These are phyloP conservation scores for Sugiyamaella chiloensis DNA, from an alignment of 805 yeast species.

Conservation along the genomic window DNA sequence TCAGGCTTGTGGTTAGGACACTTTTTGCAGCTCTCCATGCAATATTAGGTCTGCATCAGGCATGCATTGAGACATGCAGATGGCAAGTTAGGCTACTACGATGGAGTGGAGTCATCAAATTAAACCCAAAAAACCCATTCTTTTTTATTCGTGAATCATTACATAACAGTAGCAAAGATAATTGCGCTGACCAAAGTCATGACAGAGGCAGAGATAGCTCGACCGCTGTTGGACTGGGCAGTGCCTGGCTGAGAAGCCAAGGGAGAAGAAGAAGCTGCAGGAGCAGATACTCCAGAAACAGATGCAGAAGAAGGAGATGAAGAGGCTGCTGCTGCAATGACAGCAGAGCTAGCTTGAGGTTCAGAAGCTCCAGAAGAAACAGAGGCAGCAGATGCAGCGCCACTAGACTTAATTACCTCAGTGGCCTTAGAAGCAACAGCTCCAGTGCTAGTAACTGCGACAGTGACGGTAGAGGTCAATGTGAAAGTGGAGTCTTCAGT, in stretches of 20 bases:
- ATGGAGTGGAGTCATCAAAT: too few relatives aligned
- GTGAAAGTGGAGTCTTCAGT: neutral
- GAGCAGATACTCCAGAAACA: neutral
- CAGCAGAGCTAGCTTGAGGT: too few relatives aligned
- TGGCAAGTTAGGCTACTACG: too few relatives aligned
- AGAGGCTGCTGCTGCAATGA: too few relatives aligned
- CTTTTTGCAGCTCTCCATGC: too few relatives aligned
- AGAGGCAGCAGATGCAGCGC: slow-evolving; percentile 6
- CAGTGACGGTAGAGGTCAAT: neutral
- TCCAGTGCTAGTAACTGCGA: slow-evolving; percentile 7
- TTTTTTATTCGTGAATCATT: too few relatives aligned
- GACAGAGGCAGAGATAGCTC: neutral
- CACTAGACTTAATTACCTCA: neutral
- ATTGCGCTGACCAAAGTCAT: too few relatives aligned
- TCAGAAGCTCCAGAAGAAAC: slow-evolving; percentile 2
- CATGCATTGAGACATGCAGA: too few relatives aligned
- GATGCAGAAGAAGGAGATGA: slow-evolving; percentile 12
- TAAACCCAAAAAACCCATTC: too few relatives aligned
- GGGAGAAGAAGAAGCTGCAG: neutral
- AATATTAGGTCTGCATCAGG: too few relatives aligned
- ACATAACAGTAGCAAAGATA: too few relatives aligned
- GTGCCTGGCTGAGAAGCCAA: neutral
- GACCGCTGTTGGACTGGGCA: neutral
- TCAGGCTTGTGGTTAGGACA: too few relatives aligned
- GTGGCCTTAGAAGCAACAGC: slow-evolving; percentile 7